Conservation (phyloP, 2,329 filamentous ascomycete genomes). For the Erysiphe pulchra region DNA sequence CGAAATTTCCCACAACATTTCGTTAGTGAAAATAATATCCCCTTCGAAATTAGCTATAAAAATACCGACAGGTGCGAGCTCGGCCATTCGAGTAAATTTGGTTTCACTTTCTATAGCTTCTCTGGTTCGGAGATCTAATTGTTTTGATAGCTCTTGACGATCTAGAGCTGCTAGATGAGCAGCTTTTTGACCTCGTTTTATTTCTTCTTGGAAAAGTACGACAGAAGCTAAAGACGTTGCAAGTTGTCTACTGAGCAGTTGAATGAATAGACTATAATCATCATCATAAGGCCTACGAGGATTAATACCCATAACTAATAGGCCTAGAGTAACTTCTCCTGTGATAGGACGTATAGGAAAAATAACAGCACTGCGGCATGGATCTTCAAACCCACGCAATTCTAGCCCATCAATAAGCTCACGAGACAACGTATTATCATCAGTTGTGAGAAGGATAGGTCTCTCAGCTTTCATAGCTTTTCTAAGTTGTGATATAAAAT, state of each 20-base stretch:
- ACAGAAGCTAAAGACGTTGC: conserved; percentile 62
- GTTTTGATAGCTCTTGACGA: conserved; percentile 50
- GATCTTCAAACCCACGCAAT: conserved; percentile 45
- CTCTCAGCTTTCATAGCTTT: conserved; percentile 45
- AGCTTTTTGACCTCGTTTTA: conserved; percentile 44
- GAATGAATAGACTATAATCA: conserved; percentile 56
- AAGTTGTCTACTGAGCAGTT: conserved; percentile 47
- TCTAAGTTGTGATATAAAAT: conserved; percentile 51
- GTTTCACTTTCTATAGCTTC: conserved; percentile 44
- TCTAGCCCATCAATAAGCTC: conserved; percentile 39
- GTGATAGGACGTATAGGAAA: conserved; percentile 57
- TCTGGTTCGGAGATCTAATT: conserved; percentile 38
- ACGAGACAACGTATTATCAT: conserved; percentile 36
- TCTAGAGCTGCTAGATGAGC: conserved; percentile 52
- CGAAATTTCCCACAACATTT: conserved; percentile 46
- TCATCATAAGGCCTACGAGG: conserved; percentile 55
- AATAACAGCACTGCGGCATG: conserved; percentile 43
- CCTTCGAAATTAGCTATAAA: conserved; percentile 56
- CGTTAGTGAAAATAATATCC: conserved; percentile 54
- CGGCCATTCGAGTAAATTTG: conserved; percentile 62
- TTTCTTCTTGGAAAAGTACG: conserved; percentile 63
- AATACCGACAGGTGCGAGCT: conserved; percentile 61
- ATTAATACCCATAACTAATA: conserved; percentile 56
- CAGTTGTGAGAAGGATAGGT: conserved; percentile 41
- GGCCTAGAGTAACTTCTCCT: conserved; percentile 47